A percentile compares a stretch with the other conserved stretches of the same genome.
Evolutionary conservation across 1,139 yeast genomes (phyloP).

Genomic region (Geotrichum reessii): DNA sequence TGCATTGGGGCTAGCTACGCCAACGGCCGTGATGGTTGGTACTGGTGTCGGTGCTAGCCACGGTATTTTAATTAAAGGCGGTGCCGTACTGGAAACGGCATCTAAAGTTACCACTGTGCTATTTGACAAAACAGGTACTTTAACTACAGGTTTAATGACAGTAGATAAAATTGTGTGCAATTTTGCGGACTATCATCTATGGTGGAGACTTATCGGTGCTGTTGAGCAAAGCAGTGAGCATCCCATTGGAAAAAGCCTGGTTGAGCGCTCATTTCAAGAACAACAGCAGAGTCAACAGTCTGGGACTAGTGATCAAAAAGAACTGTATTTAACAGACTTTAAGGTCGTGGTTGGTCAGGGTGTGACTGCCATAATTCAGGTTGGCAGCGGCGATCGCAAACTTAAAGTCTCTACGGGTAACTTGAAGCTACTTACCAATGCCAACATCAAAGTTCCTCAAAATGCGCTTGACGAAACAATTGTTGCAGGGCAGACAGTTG

Average conservation of each 20-base stretch:
- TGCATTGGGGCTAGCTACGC: slow-evolving; percentile 94
- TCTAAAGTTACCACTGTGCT: slow-evolving; percentile 59
- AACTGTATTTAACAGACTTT: slow-evolving; percentile 39
- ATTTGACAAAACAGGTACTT: slow-evolving; percentile 94
- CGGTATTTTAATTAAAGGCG: slow-evolving; percentile 91
- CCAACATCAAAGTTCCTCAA: slow-evolving; percentile 22
- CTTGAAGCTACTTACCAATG: slow-evolving; percentile 41
- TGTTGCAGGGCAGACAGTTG: slow-evolving; percentile 28
- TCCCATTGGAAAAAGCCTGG: slow-evolving; percentile 51
- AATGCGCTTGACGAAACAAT: slow-evolving; percentile 21
- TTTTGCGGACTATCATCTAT: slow-evolving; percentile 29
- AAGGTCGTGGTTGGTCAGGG: slow-evolving; percentile 68
- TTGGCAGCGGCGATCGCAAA: slow-evolving; percentile 15
- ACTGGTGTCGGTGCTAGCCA: slow-evolving; percentile 91
- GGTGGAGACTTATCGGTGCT: slow-evolving; percentile 60
- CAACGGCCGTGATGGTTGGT: slow-evolving; percentile 98
- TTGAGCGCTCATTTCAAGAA: not conserved
- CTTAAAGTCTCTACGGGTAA: slow-evolving; percentile 54
- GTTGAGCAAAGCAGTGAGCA: slow-evolving; percentile 77
- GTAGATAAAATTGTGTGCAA: no score
- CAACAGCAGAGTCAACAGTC: not conserved
- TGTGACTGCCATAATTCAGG: slow-evolving; percentile 43
- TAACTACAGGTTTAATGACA: slow-evolving; percentile 78
- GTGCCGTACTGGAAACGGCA: slow-evolving; percentile 77
- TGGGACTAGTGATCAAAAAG: slow-evolving; percentile 43